Percentiles rank a stretch among this genome's conserved stretches.
phyloP scores from a whole-genome alignment of 495 filamentous ascomycete genomes.

The Amphirosellinia nigrospora region DNA sequence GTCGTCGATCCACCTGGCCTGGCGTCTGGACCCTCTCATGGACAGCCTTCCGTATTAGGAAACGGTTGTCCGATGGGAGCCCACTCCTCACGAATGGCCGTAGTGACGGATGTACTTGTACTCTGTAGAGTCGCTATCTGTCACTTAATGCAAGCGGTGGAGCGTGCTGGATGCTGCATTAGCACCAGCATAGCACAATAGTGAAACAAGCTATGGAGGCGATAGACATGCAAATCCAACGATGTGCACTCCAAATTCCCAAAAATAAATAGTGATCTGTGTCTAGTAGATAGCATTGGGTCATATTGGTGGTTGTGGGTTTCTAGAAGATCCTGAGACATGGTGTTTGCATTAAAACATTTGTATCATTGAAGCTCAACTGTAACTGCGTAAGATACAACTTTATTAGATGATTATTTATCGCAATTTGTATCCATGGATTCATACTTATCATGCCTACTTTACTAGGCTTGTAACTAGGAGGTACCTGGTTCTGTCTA shows the following conservation, averaged over 20 bases:
- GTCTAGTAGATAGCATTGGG: not conserved
- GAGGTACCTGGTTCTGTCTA: not conserved
- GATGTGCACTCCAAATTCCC: constrained; percentile 16
- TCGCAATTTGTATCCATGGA: not conserved
- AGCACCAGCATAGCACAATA: constrained; percentile 16
- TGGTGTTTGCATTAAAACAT: not conserved
- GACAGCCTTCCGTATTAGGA: constrained; percentile 24
- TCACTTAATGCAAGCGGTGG: constrained; percentile 18
- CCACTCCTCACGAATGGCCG: constrained; percentile 16
- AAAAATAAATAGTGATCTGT: constrained; percentile 11
- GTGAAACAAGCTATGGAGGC: constrained; percentile 19
- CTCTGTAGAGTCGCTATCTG: constrained; percentile 11
- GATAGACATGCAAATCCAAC: constrained; percentile 8
- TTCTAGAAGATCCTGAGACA: constrained; percentile 7
- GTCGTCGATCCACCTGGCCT: constrained; percentile 7
- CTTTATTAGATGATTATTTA: not conserved
- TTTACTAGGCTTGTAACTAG: not conserved
- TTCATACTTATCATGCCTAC: not conserved
- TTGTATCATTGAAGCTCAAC: not conserved
- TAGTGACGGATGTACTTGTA: constrained; percentile 6
- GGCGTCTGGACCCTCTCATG: constrained; percentile 10
- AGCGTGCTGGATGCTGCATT: constrained; percentile 11
- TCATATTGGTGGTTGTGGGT: not conserved
- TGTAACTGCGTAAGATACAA: not conserved
- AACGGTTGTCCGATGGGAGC: constrained; percentile 21